These are phyloP conservation scores for Craspedostauros australis DNA, from an alignment of 108 stramenopile species.

Conservation along the genomic window DNA sequence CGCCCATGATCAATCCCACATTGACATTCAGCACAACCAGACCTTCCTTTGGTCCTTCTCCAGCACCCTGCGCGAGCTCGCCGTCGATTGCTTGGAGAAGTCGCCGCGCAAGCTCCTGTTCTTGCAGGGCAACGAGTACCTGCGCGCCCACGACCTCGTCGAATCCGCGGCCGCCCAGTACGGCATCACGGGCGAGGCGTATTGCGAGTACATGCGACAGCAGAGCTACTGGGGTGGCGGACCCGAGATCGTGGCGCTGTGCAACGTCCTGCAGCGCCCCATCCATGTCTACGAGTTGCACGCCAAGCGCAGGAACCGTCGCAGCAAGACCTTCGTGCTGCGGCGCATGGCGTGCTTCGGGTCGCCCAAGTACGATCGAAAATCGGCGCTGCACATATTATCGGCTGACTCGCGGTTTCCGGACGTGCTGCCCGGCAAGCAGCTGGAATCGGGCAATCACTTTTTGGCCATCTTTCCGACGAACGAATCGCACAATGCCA, in stretches of 20 bases:
- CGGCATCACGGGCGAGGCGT: slow-evolving; percentile 67
- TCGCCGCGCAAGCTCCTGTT: slow-evolving; percentile 39
- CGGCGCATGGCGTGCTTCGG: slow-evolving; percentile 94
- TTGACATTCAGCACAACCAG: background rate
- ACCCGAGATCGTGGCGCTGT: slow-evolving; percentile 93
- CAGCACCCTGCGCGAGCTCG: slow-evolving; percentile 30
- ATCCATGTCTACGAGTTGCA: slow-evolving; percentile 91
- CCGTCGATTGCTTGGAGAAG: slow-evolving; percentile 44
- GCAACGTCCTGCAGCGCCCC: slow-evolving; percentile 85
- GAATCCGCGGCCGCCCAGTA: slow-evolving; percentile 76
- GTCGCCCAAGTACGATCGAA: slow-evolving; percentile 77
- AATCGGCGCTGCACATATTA: slow-evolving; percentile 68
- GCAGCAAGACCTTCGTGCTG: slow-evolving; percentile 54
- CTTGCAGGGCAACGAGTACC: slow-evolving; percentile 78
- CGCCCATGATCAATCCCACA: no score
- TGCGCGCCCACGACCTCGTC: slow-evolving; percentile 66
- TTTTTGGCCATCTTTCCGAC: slow-evolving; percentile 87
- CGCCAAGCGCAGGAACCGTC: background rate
- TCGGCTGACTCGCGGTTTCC: slow-evolving; percentile 87
- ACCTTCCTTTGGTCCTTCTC: no score
- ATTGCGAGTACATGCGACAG: slow-evolving; percentile 83
- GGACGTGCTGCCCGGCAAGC: slow-evolving; percentile 66
- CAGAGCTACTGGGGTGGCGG: slow-evolving; percentile 96
- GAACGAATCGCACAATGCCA: background rate
- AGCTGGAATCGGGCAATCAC: slow-evolving; percentile 81